These are phyloP conservation scores for Aspergillus intermedius DNA, from an alignment of 2,329 filamentous ascomycete genomes.

Conservation along the genomic window DNA sequence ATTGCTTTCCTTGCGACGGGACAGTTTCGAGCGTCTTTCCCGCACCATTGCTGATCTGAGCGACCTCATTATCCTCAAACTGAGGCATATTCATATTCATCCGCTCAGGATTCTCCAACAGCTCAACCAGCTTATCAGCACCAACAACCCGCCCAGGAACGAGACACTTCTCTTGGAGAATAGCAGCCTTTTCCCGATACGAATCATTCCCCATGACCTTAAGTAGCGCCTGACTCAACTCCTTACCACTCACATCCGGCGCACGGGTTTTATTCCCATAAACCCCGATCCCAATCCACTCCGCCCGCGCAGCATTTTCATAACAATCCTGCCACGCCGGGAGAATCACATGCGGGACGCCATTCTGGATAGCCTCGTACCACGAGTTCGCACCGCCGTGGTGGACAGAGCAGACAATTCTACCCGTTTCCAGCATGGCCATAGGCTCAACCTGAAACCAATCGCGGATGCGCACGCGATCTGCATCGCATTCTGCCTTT, in stretches of 20 bases:
- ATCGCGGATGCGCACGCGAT: conserved; percentile 31
- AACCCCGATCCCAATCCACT: conserved; percentile 37
- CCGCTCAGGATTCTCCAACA: conserved; percentile 12
- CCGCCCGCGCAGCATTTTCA: conserved; percentile 36
- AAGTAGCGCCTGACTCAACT: conserved; percentile 21
- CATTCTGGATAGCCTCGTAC: conserved; percentile 39
- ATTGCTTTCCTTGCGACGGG: conserved; percentile 3
- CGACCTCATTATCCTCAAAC: conserved; percentile 5
- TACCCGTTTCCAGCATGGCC: conserved; percentile 27
- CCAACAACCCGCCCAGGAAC: conserved; percentile 12
- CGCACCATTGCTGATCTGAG: conserved; percentile 7
- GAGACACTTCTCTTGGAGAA: conserved; percentile 13
- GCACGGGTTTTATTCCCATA: conserved; percentile 30
- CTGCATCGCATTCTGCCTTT: conserved; percentile 18
- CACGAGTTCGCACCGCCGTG: conserved; percentile 45
- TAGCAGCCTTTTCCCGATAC: conserved; percentile 12
- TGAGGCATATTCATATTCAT: conserved; percentile 13
- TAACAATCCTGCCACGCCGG: conserved; percentile 42
- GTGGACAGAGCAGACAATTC: conserved; percentile 36
- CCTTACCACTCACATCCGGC: conserved; percentile 23
- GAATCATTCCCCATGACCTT: conserved; percentile 14
- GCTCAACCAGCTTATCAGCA: conserved; percentile 16
- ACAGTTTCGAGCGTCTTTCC: conserved; percentile 8
- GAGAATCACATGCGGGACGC: conserved; percentile 41
- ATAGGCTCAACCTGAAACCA: conserved; percentile 41